Evolutionary conservation across 352 stramenopile species (phyloP), one percentile per base, ranked within the genome.

Genomic region (Pythium brachiatum): DNA sequence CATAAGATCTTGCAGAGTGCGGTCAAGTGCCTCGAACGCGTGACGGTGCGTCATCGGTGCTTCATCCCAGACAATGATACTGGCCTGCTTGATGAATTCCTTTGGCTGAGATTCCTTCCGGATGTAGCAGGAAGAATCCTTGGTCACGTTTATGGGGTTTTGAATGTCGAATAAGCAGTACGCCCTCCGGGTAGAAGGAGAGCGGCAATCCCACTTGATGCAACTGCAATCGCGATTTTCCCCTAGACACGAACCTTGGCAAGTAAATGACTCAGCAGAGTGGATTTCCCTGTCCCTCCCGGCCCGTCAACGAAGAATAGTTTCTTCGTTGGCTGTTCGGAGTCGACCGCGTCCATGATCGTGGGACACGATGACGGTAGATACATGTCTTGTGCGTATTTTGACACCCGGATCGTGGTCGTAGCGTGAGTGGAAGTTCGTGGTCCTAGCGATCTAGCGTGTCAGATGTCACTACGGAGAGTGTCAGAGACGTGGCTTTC

Each of bases 131-230:
- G 41, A 56, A 0, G 53, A 66, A 5, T 38, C 34, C 0, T 64
- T 39, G 15, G 43, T 26, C 2, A 71, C 7, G 7, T 66, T 60
- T 2, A 75, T 32, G 63, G 64, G 55, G 75, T 72, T 20, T 62
- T 57, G 23, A 84, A 79, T 20, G 46, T 70, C 1, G 63, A 80
- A 27, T 77, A 62, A 1, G 72, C 72, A 0, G 69, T 83, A 4
- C 65, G 43, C 1, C 69, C 75, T 8, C 68, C 68, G 5, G 38
- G 60, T 1, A 83, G 53, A 12, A 83, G 36, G 5, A 59, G 27
- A 1, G 71, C 68, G 1, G 71, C 60, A 48, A 80, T 75, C 7
- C 76, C 60, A 26, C 70, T 73, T 3, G 70, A 71, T 8, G 75
- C 70, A 1, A 69, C 66, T 0, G 68, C 68, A 6, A 80, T 52